Evolutionary conservation across 2,329 filamentous ascomycete species (phyloP).

Genomic region (Didymella lethalis): DNA sequence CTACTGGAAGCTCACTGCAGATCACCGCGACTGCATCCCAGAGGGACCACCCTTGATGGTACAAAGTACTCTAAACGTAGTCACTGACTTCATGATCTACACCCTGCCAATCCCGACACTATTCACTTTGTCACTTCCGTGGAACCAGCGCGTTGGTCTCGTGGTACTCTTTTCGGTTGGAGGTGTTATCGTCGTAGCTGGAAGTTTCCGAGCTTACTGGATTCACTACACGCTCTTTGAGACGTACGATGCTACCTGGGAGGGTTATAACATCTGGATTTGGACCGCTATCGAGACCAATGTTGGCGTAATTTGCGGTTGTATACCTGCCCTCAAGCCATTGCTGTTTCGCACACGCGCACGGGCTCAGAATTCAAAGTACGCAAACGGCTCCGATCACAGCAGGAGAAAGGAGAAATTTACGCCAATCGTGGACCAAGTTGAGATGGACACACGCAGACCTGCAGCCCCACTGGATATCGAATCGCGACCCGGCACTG

Average conservation of each 20-base stretch:
- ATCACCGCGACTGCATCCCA: slow-evolving; percentile 52
- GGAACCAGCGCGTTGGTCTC: slow-evolving; percentile 54
- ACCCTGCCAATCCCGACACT: slow-evolving; percentile 57
- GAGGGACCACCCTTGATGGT: slow-evolving; percentile 56
- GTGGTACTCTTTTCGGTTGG: slow-evolving; percentile 55
- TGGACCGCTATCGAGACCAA: slow-evolving; percentile 56
- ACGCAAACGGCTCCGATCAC: slow-evolving; percentile 42
- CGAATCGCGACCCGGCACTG: slow-evolving; percentile 35
- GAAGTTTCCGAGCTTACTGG: slow-evolving; percentile 57
- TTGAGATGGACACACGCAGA: slow-evolving; percentile 47
- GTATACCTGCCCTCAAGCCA: slow-evolving; percentile 55
- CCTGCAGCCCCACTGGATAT: slow-evolving; percentile 35
- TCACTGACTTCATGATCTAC: slow-evolving; percentile 58
- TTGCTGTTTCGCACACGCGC: slow-evolving; percentile 49
- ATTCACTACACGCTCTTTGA: slow-evolving; percentile 55
- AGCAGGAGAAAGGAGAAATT: slow-evolving; percentile 45
- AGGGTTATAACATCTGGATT: slow-evolving; percentile 53
- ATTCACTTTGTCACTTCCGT: slow-evolving; percentile 55
- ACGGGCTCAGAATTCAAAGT: slow-evolving; percentile 39
- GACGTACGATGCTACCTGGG: slow-evolving; percentile 59
- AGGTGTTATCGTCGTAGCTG: slow-evolving; percentile 57
- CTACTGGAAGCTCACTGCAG: slow-evolving; percentile 55
- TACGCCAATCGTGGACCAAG: slow-evolving; percentile 43
- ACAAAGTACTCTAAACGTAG: slow-evolving; percentile 54
- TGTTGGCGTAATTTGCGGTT: slow-evolving; percentile 56